phyloP scores from a whole-genome alignment of 139 green algal species.

The Zygnema cylindricum region DNA sequence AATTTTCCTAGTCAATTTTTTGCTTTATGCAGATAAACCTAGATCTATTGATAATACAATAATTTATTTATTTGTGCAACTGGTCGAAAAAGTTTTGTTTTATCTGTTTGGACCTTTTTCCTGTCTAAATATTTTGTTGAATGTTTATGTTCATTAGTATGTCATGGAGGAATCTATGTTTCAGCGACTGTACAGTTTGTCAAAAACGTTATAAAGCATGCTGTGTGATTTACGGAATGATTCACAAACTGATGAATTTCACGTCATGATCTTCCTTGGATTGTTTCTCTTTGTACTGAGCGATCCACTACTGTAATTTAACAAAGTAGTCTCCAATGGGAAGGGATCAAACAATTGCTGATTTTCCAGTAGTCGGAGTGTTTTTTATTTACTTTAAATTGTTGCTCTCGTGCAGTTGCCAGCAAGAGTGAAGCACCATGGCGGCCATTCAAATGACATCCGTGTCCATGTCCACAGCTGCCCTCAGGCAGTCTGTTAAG shows the following conservation, averaged over 20 bases:
- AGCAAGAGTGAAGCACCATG: not conserved
- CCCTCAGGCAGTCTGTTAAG: not conserved
- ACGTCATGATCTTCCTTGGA: not conserved
- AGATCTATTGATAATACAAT: not conserved
- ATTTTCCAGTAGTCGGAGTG: not conserved
- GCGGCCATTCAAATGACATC: not conserved
- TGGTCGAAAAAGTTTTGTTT: not conserved
- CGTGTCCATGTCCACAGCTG: not conserved
- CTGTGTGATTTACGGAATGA: not conserved
- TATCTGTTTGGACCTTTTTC: not conserved
- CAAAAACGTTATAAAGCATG: not conserved
- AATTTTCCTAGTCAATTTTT: not conserved
- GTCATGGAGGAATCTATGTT: not conserved
- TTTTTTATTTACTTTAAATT: not conserved
- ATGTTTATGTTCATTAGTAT: not conserved
- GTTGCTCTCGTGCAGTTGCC: not conserved
- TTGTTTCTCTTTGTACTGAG: not conserved
- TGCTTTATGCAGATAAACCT: not conserved
- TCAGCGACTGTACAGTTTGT: not conserved
- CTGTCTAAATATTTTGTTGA: not conserved
- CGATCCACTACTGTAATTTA: not conserved
- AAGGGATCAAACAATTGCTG: no score
- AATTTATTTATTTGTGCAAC: not conserved
- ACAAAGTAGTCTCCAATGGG: no score
- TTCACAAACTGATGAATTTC: not conserved